A percentile compares a stretch with the other conserved stretches of the same genome.
These are phyloP conservation scores for Backusella luteola DNA, from an alignment of 192 early-diverging fungal genomes.

Conservation along the genomic window DNA sequence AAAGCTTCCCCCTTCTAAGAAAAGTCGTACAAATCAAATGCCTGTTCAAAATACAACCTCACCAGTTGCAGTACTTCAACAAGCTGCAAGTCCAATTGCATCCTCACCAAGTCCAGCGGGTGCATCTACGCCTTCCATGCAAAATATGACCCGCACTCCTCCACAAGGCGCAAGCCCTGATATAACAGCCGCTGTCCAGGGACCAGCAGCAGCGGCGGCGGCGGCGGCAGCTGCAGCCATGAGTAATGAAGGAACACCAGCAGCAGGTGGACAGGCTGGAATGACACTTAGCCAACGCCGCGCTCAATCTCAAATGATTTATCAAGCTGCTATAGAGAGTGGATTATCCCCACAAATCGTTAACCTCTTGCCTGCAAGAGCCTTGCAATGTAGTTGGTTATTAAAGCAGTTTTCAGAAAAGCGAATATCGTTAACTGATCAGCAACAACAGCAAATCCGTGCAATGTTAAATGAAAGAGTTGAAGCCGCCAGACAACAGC, in stretches of 20 bases:
- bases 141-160: not conserved
- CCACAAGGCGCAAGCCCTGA: not conserved
- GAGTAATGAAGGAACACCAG: not conserved
- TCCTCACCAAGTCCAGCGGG: not conserved
- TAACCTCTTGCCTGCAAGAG: constrained; percentile 19
- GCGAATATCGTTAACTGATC: constrained; percentile 10
- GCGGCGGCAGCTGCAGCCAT: not conserved
- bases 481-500: constrained; percentile 9
- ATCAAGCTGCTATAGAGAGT: constrained; percentile 28
- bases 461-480: constrained; percentile 25
- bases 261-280: not conserved
- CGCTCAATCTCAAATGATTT: constrained; percentile 24
- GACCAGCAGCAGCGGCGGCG: not conserved
- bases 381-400: constrained; percentile 36
- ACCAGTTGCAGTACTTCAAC: not conserved
- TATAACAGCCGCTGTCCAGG: not conserved
- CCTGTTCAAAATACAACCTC: constrained; percentile 1
- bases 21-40: not conserved
- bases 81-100: not conserved
- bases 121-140: not conserved
- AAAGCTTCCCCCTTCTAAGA: constrained; percentile 30
- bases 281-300: constrained; percentile 6
- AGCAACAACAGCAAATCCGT: constrained; percentile 35
- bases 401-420: constrained; percentile 26
- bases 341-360: constrained; percentile 31